phyloP scores from a whole-genome alignment of 345 rosid genomes.

The Boechera stricta region DNA sequence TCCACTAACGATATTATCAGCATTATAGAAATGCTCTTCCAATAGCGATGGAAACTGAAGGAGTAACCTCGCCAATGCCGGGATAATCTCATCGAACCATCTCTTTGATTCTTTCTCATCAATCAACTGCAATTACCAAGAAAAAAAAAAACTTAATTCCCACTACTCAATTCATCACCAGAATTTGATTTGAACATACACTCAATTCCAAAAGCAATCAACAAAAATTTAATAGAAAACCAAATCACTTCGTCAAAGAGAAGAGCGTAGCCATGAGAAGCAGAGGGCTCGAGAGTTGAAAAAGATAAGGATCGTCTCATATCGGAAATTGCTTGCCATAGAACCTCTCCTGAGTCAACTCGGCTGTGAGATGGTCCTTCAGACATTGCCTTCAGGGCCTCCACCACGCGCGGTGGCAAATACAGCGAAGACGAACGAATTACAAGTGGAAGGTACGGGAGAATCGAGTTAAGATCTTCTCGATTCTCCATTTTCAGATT shows the following conservation, averaged over 20 bases:
- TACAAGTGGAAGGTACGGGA: slow-evolving; percentile 58
- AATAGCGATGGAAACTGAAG: slow-evolving; percentile 66
- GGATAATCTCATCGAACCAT: slow-evolving; percentile 75
- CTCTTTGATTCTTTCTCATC: slow-evolving; percentile 54
- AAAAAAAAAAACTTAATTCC: neutral
- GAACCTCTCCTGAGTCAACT: slow-evolving; percentile 67
- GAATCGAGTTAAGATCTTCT: slow-evolving; percentile 62
- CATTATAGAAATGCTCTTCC: slow-evolving; percentile 66
- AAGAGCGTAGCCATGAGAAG: slow-evolving; percentile 63
- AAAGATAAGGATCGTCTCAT: slow-evolving; percentile 59
- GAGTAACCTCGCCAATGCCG: slow-evolving; percentile 67
- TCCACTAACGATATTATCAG: slow-evolving; percentile 47
- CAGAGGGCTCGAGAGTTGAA: slow-evolving; percentile 51
- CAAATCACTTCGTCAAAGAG: slow-evolving; percentile 68
- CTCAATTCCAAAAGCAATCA: neutral
- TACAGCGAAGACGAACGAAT: slow-evolving; percentile 58
- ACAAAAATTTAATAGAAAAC: neutral
- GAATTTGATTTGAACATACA: neutral
- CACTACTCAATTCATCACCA: slow-evolving; percentile 18
- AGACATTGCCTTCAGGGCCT: slow-evolving; percentile 64
- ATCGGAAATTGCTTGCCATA: slow-evolving; percentile 60
- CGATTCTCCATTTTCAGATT: slow-evolving; percentile 53
- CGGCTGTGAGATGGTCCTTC: slow-evolving; percentile 66
- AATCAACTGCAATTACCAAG: slow-evolving; percentile 50
- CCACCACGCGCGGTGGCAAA: slow-evolving; percentile 73